These are phyloP conservation scores for Ogataea pilisensis DNA, from an alignment of 805 yeast species.

Conservation along the genomic window DNA sequence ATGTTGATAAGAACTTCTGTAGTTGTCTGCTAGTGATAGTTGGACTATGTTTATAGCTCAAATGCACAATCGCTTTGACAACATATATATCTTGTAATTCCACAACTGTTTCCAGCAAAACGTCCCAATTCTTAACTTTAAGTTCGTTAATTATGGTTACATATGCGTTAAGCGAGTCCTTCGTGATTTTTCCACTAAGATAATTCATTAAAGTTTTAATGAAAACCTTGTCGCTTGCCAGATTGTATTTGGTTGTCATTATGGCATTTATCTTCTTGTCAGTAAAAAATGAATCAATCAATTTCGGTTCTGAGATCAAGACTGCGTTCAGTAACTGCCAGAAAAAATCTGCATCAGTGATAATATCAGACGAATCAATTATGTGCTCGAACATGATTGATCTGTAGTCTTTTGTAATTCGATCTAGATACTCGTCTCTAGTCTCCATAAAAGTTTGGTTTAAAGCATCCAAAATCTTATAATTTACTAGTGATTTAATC, in stretches of 20 bases:
- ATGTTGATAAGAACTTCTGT: constrained; percentile 9
- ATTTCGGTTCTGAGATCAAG: constrained; percentile 1
- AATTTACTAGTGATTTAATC: constrained; percentile 12
- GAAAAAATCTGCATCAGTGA: constrained; percentile 5
- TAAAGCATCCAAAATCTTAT: constrained; percentile 13
- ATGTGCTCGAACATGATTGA: background rate
- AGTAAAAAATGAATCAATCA: constrained; percentile 3
- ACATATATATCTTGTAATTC: constrained; percentile 4
- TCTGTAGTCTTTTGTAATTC: constrained; percentile 6
- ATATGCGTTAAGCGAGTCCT: constrained; percentile 3
- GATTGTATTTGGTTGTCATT: constrained; percentile 1
- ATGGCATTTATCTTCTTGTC: background rate
- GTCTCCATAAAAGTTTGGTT: constrained; percentile 10
- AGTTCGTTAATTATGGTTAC: constrained; percentile 3
- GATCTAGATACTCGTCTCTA: constrained; percentile 4
- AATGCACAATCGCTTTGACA: constrained; percentile 3
- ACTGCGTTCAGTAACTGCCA: constrained; percentile 13
- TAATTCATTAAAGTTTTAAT: constrained; percentile 4
- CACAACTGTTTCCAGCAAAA: background rate
- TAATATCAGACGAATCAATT: background rate
- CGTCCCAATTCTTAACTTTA: constrained; percentile 7
- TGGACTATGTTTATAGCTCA: background rate
- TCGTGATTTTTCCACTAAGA: constrained; percentile 1
- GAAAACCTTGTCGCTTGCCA: constrained; percentile 4
- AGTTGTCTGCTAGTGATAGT: constrained; percentile 1